These are phyloP conservation scores for Lasiosphaeris hirsuta DNA, from an alignment of 495 filamentous ascomycete species.

Conservation along the genomic window DNA sequence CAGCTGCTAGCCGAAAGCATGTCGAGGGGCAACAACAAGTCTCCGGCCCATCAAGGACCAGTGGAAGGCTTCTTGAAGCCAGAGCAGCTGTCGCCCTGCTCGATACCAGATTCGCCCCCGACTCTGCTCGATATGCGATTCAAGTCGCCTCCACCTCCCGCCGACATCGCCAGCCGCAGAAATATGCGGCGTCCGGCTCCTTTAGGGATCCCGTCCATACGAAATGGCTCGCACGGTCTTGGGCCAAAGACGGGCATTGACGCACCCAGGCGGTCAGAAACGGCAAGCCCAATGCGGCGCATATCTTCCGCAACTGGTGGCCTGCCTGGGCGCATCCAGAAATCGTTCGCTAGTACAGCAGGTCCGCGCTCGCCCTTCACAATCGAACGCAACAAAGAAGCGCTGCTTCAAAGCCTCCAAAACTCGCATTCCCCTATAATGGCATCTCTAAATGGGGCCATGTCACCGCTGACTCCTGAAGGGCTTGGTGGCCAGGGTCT, in stretches of 20 bases:
- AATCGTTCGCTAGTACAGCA: conserved; percentile 29
- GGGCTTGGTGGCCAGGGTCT: conserved; percentile 20
- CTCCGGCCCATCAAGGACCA: conserved; percentile 13
- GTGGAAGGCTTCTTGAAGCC: conserved; percentile 18
- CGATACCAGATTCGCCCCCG: conserved; percentile 27
- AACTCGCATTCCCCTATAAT: conserved; percentile 37
- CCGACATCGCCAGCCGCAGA: conserved; percentile 46
- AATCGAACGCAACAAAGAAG: conserved; percentile 41
- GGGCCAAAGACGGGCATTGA: conserved; percentile 41
- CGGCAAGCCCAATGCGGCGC: conserved; percentile 44
- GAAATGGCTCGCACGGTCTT: conserved; percentile 31
- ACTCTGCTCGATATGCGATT: conserved; percentile 28
- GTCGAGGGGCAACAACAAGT: background rate
- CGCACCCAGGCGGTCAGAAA: conserved; percentile 32
- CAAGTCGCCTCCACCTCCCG: conserved; percentile 45
- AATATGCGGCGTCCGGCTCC: conserved; percentile 44
- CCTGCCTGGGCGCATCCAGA: conserved; percentile 40
- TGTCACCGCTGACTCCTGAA: conserved; percentile 36
- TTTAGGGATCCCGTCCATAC: conserved; percentile 34
- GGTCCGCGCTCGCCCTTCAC: conserved; percentile 44
- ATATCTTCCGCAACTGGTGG: conserved; percentile 42
- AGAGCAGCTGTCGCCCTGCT: conserved; percentile 27
- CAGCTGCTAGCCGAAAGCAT: conserved; percentile 19
- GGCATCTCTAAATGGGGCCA: conserved; percentile 26
- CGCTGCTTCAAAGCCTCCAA: conserved; percentile 35